Evolutionary conservation across 2,329 filamentous ascomycete species (phyloP), one percentile per base, ranked within the genome.

Genomic region (Aspergillus jensenii): DNA sequence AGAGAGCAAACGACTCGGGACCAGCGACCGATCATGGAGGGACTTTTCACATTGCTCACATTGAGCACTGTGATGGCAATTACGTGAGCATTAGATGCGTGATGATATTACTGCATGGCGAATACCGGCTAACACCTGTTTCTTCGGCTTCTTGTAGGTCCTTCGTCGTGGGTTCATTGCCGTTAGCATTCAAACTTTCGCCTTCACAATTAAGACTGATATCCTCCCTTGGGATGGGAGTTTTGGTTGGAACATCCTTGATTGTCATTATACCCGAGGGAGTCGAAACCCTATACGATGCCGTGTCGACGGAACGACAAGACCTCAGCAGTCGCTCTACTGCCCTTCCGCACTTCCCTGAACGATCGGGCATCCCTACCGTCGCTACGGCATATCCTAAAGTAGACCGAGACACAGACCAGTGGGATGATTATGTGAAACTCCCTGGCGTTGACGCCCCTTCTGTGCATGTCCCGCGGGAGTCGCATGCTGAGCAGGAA

Each of bases 241-340:
- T 99, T 52, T 81, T 99, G 8, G 93, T 99, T 15, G 95, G 95
- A 37, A 98, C 95, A 27, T 93, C 93, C 1, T 83, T 99, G 63
- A 93, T 98, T 63, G 92, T 99, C 33, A 98, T 99, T 70, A 96
- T 99, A 68, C 95, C 95, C 1, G 95, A 99, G 75, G 95, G 95
- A 39, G 88, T 98, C 59, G 93, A 97, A 72, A 93, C 95, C 3
- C 83, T 97, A 57, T 91, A 95, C 66, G 87, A 78, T 65, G 81
- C 84, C 39, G 76, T 68, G 51, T 62, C 69, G 17, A 68, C 66
- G 47, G 50, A 54, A 59, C 69, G 59, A 58, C 76, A 73, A 56
- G 70, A 65, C 58, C 67, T 72, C 47, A 70, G 61, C 60, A 65
- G 64, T 17, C 70, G 69, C 39, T 63, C 68, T 9, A 56, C 64